Conservation (phyloP, 2,329 filamentous ascomycete genomes). For the Curvularia lunata region DNA sequence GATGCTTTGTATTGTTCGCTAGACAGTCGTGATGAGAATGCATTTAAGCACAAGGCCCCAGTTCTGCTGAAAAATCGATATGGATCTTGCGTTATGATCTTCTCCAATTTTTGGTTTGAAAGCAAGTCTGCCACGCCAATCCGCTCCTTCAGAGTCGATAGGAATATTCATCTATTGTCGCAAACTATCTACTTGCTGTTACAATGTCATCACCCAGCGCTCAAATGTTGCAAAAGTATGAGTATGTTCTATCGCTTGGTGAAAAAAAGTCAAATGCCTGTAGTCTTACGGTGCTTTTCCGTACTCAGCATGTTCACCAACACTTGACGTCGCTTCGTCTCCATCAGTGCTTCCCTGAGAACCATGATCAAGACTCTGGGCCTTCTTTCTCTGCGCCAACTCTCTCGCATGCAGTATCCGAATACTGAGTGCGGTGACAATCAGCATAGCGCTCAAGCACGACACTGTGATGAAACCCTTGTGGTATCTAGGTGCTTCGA, state of each 20-base stretch:
- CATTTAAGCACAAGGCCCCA: too few relatives aligned
- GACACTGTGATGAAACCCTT: slow-evolving; percentile 64
- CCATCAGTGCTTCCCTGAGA: background rate
- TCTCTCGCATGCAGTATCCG: slow-evolving; percentile 55
- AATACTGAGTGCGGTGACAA: slow-evolving; percentile 58
- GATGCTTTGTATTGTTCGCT: background rate
- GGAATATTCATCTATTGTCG: background rate
- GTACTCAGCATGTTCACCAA: background rate
- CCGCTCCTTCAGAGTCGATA: too few relatives aligned
- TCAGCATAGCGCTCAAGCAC: slow-evolving; percentile 48
- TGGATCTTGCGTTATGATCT: too few relatives aligned
- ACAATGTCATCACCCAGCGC: background rate
- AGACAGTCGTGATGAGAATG: background rate
- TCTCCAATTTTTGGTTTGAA: background rate
- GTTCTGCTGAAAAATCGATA: too few relatives aligned
- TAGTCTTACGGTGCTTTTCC: background rate
- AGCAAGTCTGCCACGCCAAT: background rate
- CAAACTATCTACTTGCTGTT: background rate
- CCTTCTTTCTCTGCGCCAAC: background rate
- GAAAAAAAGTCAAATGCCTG: background rate
- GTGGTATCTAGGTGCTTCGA: slow-evolving; percentile 65
- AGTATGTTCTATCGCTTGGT: background rate
- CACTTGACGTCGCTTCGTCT: background rate
- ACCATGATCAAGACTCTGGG: background rate
- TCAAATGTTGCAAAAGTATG: background rate